Evolutionary conservation across 208 protist genomes (phyloP).

Genomic region (Acanthamoeba healyi): DNA sequence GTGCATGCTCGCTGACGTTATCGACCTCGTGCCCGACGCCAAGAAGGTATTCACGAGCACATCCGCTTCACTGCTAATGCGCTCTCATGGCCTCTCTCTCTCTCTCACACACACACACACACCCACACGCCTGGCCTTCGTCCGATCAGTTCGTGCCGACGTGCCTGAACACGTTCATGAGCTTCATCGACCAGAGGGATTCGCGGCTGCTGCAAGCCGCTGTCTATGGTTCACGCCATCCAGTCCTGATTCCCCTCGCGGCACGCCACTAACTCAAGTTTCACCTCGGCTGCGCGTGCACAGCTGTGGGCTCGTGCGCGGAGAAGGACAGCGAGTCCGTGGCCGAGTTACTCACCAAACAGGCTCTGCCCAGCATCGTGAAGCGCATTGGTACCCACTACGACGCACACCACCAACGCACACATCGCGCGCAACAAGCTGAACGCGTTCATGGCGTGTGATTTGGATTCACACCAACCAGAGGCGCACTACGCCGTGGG

Average conservation of each 20-base stretch:
- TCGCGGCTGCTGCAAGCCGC: conserved; percentile 33
- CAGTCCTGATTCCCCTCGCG: no score
- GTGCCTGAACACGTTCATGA: not conserved
- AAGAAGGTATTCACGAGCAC: not conserved
- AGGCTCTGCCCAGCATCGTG: not conserved
- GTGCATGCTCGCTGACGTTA: not conserved
- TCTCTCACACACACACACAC: not conserved
- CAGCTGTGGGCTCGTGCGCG: not conserved
- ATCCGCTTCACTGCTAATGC: no score
- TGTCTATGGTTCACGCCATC: not conserved
- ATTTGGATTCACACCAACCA: no score
- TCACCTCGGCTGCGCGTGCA: no score
- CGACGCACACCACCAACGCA: not conserved
- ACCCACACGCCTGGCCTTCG: not conserved
- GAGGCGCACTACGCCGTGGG: not conserved
- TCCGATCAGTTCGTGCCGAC: not conserved
- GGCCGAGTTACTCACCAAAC: not conserved
- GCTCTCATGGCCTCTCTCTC: no score
- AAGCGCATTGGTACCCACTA: not conserved
- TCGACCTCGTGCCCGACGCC: not conserved
- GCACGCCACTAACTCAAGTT: no score
- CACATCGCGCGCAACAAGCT: not conserved
- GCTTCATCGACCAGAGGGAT: not conserved
- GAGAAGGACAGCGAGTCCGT: not conserved
- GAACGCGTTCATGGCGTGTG: not conserved